A percentile compares a stretch with the other conserved stretches of the same genome.
These are phyloP conservation scores for Coemansia sp. DNA, from an alignment of 192 early-diverging fungal species.

Conservation along the genomic window DNA sequence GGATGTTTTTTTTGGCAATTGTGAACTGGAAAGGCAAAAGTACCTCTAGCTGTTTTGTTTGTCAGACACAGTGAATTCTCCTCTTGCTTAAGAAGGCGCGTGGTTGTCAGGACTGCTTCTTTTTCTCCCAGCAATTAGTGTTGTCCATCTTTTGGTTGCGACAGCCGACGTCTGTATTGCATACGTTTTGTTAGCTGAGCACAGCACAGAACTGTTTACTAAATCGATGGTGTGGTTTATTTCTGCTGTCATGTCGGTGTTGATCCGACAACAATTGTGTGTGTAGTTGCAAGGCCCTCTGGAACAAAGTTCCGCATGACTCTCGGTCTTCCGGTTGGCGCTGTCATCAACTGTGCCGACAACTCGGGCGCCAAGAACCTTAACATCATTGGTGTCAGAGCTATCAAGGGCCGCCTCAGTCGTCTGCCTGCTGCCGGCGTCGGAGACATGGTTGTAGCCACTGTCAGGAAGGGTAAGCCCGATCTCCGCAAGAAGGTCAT, in stretches of 20 bases:
- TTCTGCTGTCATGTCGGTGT: background rate
- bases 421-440: slow-evolving; percentile 96
- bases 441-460: slow-evolving; percentile 99
- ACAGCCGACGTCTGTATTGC: background rate
- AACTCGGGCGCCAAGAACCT: slow-evolving; percentile 99
- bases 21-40: no score
- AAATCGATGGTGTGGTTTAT: background rate
- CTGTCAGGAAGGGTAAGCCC: slow-evolving; percentile 99
- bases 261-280: slow-evolving; percentile 16
- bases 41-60: no score
- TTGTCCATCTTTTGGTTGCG: no score
- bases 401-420: slow-evolving; percentile 95
- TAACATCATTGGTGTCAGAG: slow-evolving; percentile 97
- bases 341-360: slow-evolving; percentile 99
- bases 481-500: slow-evolving; percentile 99
- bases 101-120: no score
- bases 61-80: no score
- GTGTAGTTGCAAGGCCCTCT: slow-evolving; percentile 55
- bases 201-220: background rate
- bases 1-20: no score
- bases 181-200: background rate
- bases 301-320: slow-evolving; percentile 99
- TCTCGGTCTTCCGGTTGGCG: slow-evolving; percentile 93
- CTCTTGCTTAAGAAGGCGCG: no score
- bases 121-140: no score